Evolutionary conservation across 2,329 filamentous ascomycete species (phyloP), one percentile per base, ranked within the genome.

Genomic region (Chaetomium strumarium): DNA sequence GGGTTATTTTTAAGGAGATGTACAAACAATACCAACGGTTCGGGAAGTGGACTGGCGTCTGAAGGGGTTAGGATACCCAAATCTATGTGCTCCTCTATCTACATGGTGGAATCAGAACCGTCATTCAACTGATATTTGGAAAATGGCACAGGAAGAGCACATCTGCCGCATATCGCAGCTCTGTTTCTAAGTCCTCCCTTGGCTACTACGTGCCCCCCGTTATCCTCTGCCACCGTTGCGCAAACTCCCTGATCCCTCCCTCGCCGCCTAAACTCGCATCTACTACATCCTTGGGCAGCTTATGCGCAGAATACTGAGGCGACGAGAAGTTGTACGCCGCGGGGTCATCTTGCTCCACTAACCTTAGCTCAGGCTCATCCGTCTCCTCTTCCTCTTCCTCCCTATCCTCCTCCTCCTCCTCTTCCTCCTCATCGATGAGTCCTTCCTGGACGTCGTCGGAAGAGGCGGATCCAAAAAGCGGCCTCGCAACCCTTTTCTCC

Each of bases 241-340:
- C 82, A 71, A 93, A 91, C 69, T 95, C 90, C 55, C 85, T 78
- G 72, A 97, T 78, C 0, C 86, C 86, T 3, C 86, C 88, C 51
- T 88, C 82, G 3, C 87, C 86, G 1, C 78, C 78, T 59, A 79
- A 63, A 59, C 81, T 80, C 17, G 83, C 84, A 60, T 86, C 82
- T 3, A 96, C 91, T 2, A 97, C 90, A 62, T 99, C 93, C 67
- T 85, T 90, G 0, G 93, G 93, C 61, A 99, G 72, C 70, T 97
- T 99, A 66, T 97, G 92, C 3, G 93, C 92, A 56, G 90, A 96
- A 68, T 95, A 97, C 64, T 92, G 88, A 1, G 90, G 81, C 5
- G 88, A 86, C 59, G 81, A 84, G 66, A 96, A 95, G 61, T 86
- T 87, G 66, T 90, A 93, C 1, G 91, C 91, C 55, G 92, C 88